Evolutionary conservation across 2,329 filamentous ascomycete genomes (phyloP), one percentile per base, ranked within the genome.

Genomic region (Clarireedia sp.): DNA sequence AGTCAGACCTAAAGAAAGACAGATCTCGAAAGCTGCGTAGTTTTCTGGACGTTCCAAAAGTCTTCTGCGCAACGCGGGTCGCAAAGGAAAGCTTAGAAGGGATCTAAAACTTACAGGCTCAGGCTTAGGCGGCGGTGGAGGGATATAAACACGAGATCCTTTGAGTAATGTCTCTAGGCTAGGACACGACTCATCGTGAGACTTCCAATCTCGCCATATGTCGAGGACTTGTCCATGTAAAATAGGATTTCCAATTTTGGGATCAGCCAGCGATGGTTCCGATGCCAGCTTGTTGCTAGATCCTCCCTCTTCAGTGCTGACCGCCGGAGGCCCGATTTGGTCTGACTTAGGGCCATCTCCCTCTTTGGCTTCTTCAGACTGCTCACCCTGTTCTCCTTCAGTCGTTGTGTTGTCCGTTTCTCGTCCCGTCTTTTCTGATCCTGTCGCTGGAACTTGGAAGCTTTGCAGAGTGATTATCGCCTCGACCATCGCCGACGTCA

Each of bases 61-160:
- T 14, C 29, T 12, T 33, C 29, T 33, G 29, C 29, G 29, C 29
- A 33, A 12, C 12, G 4, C 12, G 9, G 12, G 12, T 33, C 12
- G 12, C 9, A 33, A 33, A 33, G 10, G 10, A 9, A 33, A 10
- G 12, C 3, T 33, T 14, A 33, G 12, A 12, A 16, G 16, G 19
- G 17, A 21, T 23, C 41, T 3, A 14, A 3, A 4, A 74, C 81
- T 59, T 74, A 92, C 89, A 12, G 86, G 87, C 67, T 90, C 85
- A 2, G 83, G 79, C 67, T 90, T 95, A 4, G 86, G 83, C 5
- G 85, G 80, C 14, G 88, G 86, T n/a, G 90, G 89, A n/a, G 89
- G 81, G 9, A 83, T 71, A 70, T 95, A 95, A 60, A 95, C 74
- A 53, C 68, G 77, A 24, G 89, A 82, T 46, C 89, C 88, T 55